Evolutionary conservation across 2,329 filamentous ascomycete genomes (phyloP), one percentile per base, ranked within the genome.

Genomic region (Xylariomycetidae sp.): DNA sequence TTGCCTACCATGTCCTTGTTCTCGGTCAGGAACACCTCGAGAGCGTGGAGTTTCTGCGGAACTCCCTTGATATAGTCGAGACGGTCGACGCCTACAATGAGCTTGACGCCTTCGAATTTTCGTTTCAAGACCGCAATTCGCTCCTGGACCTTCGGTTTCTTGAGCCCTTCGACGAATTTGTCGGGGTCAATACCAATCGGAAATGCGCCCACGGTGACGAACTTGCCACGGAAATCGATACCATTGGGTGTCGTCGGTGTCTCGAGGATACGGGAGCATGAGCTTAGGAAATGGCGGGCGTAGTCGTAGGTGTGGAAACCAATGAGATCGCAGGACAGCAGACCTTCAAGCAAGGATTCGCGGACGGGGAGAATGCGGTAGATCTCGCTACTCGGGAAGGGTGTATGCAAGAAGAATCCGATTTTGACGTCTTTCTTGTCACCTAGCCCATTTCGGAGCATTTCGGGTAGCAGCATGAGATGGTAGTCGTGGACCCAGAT

Each of bases 401-500:
- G 90, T 0, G 92, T 97, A 61, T 98, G 92, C 22, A 97, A 69
- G 72, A 97, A 98, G 74, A 97, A 97, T 47, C 90, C 92, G 51
- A 98, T 92, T 70, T 94, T 95, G 63, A 97, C 81, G 48, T 96
- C 94, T 66, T 89, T 87, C 41, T 72, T 75, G 43, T 79, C 63
- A 37, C 84, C 85, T 38, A 96, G 82, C 61, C 94, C 87, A 53
- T 94, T 85, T 42, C 92, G 86, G 38, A 98, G 74, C 88, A 97
- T 94, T 55, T 90, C 80, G 19, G 92, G 92, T 20, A 98, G 75
- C 14, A 98, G 80, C 89, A 97, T 97, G 42, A 97, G 71, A 62
- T 98, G 92, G 66, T 97, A 98, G 63, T 98, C 92, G 61, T 98
- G 92, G 5, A 98, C 87, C 92, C 92, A 98, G 52, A 98, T 84